Conservation (phyloP, 208 protist genomes). For the Crithidia bombi region DNA sequence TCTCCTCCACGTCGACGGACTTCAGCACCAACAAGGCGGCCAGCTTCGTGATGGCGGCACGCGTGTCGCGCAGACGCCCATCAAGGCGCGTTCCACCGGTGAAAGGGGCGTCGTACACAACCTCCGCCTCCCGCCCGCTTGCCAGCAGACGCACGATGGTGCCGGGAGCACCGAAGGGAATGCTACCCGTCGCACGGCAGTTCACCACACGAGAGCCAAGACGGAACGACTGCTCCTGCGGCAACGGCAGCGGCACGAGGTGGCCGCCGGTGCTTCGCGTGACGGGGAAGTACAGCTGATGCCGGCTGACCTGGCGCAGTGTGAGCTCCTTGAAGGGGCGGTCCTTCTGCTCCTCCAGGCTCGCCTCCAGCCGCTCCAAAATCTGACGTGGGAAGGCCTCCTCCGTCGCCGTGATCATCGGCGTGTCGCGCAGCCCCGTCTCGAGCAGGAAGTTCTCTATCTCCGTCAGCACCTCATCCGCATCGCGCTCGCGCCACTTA, state of each 20-base stretch:
- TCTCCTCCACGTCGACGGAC: constrained; percentile 18
- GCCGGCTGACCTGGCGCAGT: constrained; percentile 49
- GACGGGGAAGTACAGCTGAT: constrained; percentile 84
- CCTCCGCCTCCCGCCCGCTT: constrained; percentile 77
- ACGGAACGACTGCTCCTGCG: constrained; percentile 66
- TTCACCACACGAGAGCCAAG: constrained; percentile 88
- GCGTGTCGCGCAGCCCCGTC: constrained; percentile 59
- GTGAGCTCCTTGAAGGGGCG: constrained; percentile 45
- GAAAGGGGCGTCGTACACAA: constrained; percentile 89
- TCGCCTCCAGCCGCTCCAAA: constrained; percentile 67
- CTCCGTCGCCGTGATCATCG: constrained; percentile 78
- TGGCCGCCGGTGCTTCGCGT: constrained; percentile 65
- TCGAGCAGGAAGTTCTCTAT: constrained; percentile 68
- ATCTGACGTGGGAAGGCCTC: constrained; percentile 66
- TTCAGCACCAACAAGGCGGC: constrained; percentile 71
- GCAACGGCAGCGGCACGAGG: constrained; percentile 76
- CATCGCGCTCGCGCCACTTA: constrained; percentile 58
- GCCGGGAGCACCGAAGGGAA: constrained; percentile 81
- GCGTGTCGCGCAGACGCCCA: constrained; percentile 66
- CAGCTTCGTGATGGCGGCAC: constrained; percentile 79
- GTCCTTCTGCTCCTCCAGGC: constrained; percentile 45
- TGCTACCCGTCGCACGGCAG: constrained; percentile 73
- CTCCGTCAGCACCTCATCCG: constrained; percentile 73
- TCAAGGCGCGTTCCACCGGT: constrained; percentile 77
- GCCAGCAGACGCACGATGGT: constrained; percentile 87